Conservation (phyloP, 257 asterid genomes). For the Coffea canephora region DNA sequence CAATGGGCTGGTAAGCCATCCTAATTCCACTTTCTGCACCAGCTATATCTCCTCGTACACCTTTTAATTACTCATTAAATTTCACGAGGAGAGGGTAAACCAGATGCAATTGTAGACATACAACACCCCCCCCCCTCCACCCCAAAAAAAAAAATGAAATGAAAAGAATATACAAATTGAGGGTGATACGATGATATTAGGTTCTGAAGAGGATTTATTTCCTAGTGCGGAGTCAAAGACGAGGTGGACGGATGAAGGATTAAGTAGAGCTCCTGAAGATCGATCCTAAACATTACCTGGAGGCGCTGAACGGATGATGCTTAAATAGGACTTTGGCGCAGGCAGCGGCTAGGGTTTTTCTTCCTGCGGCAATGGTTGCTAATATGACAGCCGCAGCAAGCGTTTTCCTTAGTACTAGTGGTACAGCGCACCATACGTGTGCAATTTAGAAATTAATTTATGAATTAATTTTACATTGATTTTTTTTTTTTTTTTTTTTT, state of each 20-base stretch:
- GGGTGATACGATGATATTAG: background rate
- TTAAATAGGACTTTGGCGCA: background rate
- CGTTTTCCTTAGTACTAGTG: too few species aligned
- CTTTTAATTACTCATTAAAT: background rate
- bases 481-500: too few species aligned
- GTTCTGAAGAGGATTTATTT: background rate
- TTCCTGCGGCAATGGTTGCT: background rate
- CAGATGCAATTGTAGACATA: constrained; percentile 50
- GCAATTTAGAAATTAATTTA: too few species aligned
- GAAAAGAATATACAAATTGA: background rate
- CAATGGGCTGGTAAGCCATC: constrained; percentile 86
- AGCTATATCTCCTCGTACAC: constrained; percentile 62
- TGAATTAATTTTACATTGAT: too few species aligned
- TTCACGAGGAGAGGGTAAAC: constrained; percentile 66
- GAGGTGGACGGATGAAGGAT: too few species aligned
- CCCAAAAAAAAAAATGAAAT: background rate
- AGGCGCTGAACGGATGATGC: background rate
- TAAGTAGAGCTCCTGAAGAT: background rate
- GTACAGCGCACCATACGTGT: too few species aligned
- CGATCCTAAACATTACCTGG: background rate
- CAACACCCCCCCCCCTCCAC: too few species aligned
- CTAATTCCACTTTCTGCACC: constrained; percentile 52
- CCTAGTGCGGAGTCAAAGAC: too few species aligned
- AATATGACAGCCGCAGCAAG: too few species aligned
- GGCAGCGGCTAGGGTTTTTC: background rate